Percentiles rank a stretch among this genome's conserved stretches.
These are phyloP conservation scores for Saccharomycopsis crataegensis DNA, from an alignment of 1,139 yeast genomes.

Conservation along the genomic window DNA sequence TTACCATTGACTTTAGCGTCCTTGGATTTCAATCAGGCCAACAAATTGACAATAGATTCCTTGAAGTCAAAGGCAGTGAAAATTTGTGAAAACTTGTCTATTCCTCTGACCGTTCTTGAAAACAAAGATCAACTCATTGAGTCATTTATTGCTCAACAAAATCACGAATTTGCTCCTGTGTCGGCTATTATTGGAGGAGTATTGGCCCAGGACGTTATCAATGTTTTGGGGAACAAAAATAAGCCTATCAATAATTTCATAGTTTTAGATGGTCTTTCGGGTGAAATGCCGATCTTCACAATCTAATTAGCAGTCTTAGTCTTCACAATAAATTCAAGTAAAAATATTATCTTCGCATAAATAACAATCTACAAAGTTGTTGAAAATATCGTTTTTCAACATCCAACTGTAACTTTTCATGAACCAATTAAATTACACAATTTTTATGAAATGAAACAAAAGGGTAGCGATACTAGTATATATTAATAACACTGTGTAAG, in stretches of 20 bases:
- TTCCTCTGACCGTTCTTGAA: constrained; percentile 32
- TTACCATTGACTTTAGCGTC: constrained; percentile 60
- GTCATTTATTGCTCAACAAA: constrained; percentile 36
- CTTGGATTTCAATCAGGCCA: constrained; percentile 1
- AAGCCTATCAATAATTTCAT: constrained; percentile 78
- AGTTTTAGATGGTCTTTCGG: constrained; percentile 61
- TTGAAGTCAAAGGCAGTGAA: constrained; percentile 28
- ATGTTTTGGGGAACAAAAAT: constrained; percentile 67
- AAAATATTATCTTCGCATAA: background rate
- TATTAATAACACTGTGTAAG: background rate
- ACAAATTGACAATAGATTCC: constrained; percentile 22
- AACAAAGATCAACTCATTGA: constrained; percentile 25
- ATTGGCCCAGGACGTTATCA: constrained; percentile 85
- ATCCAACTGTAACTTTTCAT: constrained; percentile 10
- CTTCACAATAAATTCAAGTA: background rate
- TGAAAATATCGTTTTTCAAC: background rate
- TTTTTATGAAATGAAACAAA: background rate
- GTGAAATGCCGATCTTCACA: constrained; percentile 61
- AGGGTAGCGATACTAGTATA: background rate
- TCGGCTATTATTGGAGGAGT: constrained; percentile 90
- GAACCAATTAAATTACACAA: constrained; percentile 13
- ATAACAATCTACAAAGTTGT: background rate
- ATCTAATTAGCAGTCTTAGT: background rate
- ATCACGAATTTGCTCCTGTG: constrained; percentile 73
- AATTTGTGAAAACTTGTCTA: constrained; percentile 34